phyloP scores from a whole-genome alignment of 2,329 filamentous ascomycete genomes.

The Cadophora sp. region DNA sequence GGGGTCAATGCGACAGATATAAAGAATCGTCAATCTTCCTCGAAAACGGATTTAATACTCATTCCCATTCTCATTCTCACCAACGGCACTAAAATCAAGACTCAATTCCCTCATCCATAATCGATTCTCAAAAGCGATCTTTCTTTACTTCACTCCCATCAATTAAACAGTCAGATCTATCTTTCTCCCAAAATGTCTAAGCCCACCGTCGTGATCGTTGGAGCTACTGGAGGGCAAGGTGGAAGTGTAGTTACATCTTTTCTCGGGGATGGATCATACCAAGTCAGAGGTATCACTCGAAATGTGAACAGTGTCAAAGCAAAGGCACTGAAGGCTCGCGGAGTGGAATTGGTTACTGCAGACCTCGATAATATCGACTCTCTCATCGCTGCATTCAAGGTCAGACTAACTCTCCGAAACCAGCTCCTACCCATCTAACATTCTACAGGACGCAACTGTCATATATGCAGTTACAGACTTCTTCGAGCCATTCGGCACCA shows the following conservation, averaged over 20 bases:
- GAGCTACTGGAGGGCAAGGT: slow-evolving; percentile 58
- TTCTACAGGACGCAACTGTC: slow-evolving; percentile 49
- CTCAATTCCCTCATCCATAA: too few relatives aligned
- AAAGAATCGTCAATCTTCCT: not conserved
- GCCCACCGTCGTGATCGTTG: slow-evolving; percentile 49
- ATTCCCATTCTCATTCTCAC: too few relatives aligned
- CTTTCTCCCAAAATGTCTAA: slow-evolving; percentile 18
- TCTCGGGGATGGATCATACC: slow-evolving; percentile 47
- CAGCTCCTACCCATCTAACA: slow-evolving; percentile 15
- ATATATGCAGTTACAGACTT: slow-evolving; percentile 65
- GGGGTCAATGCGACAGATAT: not conserved
- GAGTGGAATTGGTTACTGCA: slow-evolving; percentile 52
- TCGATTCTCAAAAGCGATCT: not conserved
- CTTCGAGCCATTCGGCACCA: slow-evolving; percentile 56
- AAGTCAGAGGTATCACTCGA: slow-evolving; percentile 55
- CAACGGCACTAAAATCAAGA: not conserved
- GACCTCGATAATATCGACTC: slow-evolving; percentile 50
- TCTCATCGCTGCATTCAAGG: slow-evolving; percentile 50
- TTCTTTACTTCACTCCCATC: not conserved
- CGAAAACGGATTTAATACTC: too few relatives aligned
- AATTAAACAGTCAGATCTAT: not conserved
- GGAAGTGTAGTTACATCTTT: slow-evolving; percentile 54
- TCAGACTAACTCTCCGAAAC: slow-evolving; percentile 16
- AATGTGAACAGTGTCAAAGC: slow-evolving; percentile 51
- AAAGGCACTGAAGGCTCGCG: slow-evolving; percentile 47